Conservation (phyloP, 805 yeast genomes). For the Lipomyces anomalus region DNA sequence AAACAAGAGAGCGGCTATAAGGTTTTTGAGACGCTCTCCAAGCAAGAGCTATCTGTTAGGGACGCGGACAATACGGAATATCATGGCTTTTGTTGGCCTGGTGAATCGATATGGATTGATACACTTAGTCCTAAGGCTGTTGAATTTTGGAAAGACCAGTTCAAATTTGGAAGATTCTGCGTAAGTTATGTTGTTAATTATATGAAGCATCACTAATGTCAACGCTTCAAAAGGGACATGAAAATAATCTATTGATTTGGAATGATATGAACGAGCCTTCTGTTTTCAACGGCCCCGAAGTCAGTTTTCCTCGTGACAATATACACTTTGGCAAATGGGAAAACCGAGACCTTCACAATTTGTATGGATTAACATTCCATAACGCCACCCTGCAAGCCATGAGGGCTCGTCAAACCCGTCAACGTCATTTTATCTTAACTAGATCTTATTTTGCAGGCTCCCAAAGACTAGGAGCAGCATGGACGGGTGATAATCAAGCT, state of each 20-base stretch:
- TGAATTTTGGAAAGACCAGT: slow-evolving; percentile 54
- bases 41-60: slow-evolving; percentile 43
- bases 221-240: slow-evolving; percentile 22
- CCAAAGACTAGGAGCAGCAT: slow-evolving; percentile 84
- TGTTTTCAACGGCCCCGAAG: slow-evolving; percentile 90
- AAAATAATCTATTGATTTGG: slow-evolving; percentile 78
- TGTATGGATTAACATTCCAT: slow-evolving; percentile 74
- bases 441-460: slow-evolving; percentile 87
- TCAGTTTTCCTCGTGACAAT: slow-evolving; percentile 76
- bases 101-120: slow-evolving; percentile 91
- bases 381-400: slow-evolving; percentile 72
- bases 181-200: slow-evolving; percentile 4
- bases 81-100: slow-evolving; percentile 97
- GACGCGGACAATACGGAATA: slow-evolving; percentile 46
- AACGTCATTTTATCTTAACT: slow-evolving; percentile 81
- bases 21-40: slow-evolving; percentile 50
- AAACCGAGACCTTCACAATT: slow-evolving; percentile 85
- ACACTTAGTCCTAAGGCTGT: slow-evolving; percentile 61
- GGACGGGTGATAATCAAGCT: slow-evolving; percentile 97
- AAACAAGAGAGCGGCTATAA: slow-evolving; percentile 54
- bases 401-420: slow-evolving; percentile 40
- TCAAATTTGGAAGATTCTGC: slow-evolving; percentile 40
- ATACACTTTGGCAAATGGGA: slow-evolving; percentile 78
- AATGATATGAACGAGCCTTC: slow-evolving; percentile 99
- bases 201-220: too few species aligned